Conservation (phyloP, 352 stramenopile species). For the Thalassiosira oceanica region DNA sequence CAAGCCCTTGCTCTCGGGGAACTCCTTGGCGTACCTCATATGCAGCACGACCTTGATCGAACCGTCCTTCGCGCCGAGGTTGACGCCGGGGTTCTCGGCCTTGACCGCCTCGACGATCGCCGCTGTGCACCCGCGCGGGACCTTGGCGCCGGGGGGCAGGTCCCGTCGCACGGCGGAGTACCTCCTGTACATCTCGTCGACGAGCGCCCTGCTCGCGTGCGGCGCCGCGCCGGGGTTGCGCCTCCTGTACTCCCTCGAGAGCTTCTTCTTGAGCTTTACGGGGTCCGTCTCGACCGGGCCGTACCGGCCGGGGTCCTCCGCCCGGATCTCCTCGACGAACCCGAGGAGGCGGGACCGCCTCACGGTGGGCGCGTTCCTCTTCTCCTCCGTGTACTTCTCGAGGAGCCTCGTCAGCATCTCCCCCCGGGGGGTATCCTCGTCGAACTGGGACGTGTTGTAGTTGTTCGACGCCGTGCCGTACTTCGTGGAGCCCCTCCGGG, state of each 20-base stretch:
- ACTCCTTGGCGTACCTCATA: constrained; percentile 14
- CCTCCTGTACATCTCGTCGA: not conserved
- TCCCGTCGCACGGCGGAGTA: constrained; percentile 12
- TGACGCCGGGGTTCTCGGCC: not conserved
- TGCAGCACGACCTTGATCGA: not conserved
- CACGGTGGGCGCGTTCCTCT: no score
- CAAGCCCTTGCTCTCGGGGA: constrained; percentile 9
- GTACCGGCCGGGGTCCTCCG: no score
- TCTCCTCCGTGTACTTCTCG: no score
- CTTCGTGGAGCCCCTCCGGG: not conserved
- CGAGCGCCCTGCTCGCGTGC: not conserved
- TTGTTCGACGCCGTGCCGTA: not conserved
- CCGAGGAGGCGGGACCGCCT: no score
- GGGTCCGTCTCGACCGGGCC: no score
- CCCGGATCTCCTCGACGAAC: no score
- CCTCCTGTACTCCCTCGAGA: no score
- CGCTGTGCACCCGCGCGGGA: constrained; percentile 5
- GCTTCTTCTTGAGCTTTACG: no score
- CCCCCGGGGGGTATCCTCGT: not conserved
- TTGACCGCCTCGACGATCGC: constrained; percentile 14
- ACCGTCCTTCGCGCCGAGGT: not conserved
- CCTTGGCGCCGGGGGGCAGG: constrained; percentile 7
- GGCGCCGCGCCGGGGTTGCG: no score
- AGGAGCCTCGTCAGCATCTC: not conserved
- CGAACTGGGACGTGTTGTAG: not conserved